Conservation (phyloP, 202 grass and related monocot species). For the Digitaria exilis region DNA sequence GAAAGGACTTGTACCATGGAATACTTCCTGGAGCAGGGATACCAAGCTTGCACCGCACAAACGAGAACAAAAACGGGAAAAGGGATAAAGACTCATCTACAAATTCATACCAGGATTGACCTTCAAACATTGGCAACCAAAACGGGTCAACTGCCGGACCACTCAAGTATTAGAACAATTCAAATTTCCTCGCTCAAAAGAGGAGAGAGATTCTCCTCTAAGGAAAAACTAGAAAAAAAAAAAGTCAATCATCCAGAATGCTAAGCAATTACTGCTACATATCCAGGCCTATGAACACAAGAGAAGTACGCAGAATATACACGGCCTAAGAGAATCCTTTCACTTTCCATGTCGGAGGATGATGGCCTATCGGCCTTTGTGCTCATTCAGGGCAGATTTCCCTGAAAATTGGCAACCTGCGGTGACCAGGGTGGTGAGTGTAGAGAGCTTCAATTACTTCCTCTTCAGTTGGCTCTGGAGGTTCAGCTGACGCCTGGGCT, state of each 20-base stretch:
- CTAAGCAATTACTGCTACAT: background rate
- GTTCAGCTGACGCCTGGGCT: background rate
- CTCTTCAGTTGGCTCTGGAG: conserved; percentile 43
- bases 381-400: conserved; percentile 60
- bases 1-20: background rate
- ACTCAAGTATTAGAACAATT: conserved; percentile 28
- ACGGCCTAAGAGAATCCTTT: conserved; percentile 5
- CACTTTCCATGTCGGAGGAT: conserved; percentile 6
- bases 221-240: conserved; percentile 24
- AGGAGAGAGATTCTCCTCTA: conserved; percentile 22
- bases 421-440: conserved; percentile 15
- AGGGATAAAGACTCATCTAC: background rate
- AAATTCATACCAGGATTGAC: conserved; percentile 3
- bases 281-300: conserved; percentile 24
- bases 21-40: background rate
- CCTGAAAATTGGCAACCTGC: conserved; percentile 63
- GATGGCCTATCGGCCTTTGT: background rate
- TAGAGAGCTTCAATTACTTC: conserved; percentile 53
- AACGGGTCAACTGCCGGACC: background rate
- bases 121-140: conserved; percentile 32
- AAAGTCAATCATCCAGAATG: background rate
- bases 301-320: conserved; percentile 36
- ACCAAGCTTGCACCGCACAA: background rate
- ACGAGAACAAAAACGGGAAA: background rate
- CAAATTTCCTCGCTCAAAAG: conserved; percentile 25